Percentiles rank a stretch among this genome's conserved stretches.
Evolutionary conservation across 2,329 filamentous ascomycete genomes (phyloP).

Genomic region (Beauveria caledonica): DNA sequence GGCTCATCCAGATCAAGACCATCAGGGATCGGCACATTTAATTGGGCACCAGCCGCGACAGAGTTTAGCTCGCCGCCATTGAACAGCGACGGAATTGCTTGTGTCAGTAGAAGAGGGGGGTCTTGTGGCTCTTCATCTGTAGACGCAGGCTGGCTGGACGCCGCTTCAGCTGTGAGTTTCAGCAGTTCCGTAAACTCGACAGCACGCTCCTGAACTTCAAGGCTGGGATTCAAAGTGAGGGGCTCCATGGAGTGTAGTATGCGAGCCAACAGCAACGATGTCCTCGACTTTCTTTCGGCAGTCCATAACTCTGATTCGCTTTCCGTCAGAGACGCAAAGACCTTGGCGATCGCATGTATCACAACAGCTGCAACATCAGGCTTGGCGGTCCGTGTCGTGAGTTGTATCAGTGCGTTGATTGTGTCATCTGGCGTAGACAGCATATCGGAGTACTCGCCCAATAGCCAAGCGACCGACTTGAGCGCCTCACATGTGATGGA

Average conservation of each 20-base stretch:
- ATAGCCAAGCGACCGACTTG: constrained; percentile 71
- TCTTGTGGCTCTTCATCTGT: constrained; percentile 50
- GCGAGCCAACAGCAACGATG: constrained; percentile 70
- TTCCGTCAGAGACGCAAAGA: constrained; percentile 66
- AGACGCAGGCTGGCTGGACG: constrained; percentile 54
- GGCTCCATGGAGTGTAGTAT: constrained; percentile 77
- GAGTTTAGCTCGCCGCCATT: constrained; percentile 84
- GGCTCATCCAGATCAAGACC: constrained; percentile 71
- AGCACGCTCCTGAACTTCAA: constrained; percentile 91
- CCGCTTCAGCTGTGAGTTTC: constrained; percentile 77
- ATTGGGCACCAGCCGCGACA: constrained; percentile 73
- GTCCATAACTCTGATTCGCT: constrained; percentile 62
- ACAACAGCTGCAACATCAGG: constrained; percentile 67
- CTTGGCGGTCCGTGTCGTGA: constrained; percentile 46
- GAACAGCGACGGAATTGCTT: constrained; percentile 85
- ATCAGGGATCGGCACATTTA: constrained; percentile 72
- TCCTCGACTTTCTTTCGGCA: constrained; percentile 61
- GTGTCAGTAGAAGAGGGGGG: constrained; percentile 75
- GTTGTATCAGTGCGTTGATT: constrained; percentile 65
- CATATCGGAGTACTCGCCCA: constrained; percentile 77
- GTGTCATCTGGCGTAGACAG: constrained; percentile 63
- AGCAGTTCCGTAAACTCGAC: constrained; percentile 89
- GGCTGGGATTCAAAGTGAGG: constrained; percentile 69
- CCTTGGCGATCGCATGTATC: constrained; percentile 77
- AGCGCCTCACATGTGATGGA: constrained; percentile 57